Evolutionary conservation across 139 green algal species (phyloP), one percentile per base, ranked within the genome.

Genomic region (Coelastrella sp.): DNA sequence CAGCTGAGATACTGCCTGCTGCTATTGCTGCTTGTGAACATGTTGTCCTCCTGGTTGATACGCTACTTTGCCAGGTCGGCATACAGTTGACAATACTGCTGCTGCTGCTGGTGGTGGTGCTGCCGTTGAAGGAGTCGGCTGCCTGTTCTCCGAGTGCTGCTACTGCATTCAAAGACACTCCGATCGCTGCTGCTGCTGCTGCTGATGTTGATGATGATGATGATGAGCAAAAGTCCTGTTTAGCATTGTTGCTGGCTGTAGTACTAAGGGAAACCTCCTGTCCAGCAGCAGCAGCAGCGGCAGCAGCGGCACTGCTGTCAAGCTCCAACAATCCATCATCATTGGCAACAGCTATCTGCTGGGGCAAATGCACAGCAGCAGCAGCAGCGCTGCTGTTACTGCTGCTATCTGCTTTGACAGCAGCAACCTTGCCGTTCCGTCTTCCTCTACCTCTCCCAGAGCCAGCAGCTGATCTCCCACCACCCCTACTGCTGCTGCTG

Each of bases 341-440:
- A n/a, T n/a, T n/a, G n/a, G n/a, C n/a, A n/a, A n/a, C n/a, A n/a
- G n/a, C n/a, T n/a, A n/a, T n/a, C n/a, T n/a, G n/a, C n/a, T n/a
- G n/a, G n/a, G n/a, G n/a, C n/a, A n/a, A n/a, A n/a, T n/a, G n/a
- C n/a, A n/a, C n/a, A n/a, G n/a, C n/a, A n/a, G n/a, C n/a, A n/a
- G n/a, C n/a, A n/a, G n/a, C n/a, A 23, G 11, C 64, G 23, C 64
- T 60, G 69, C 38, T 59, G 45, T 50, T 81, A 32, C 53, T 83
- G 53, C 75, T 63, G 53, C 75, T 53, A 21, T n/a, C n/a, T n/a
- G n/a, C n/a, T n/a, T n/a, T n/a, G n/a, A n/a, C n/a, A n/a, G n/a
- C n/a, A n/a, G n/a, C n/a, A n/a, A n/a, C n/a, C n/a, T n/a, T n/a
- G n/a, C n/a, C n/a, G n/a, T n/a, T n/a, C n/a, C n/a, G n/a, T n/a